These are phyloP conservation scores for Globisporangium nagaii DNA, from an alignment of 352 stramenopile species.

Conservation along the genomic window DNA sequence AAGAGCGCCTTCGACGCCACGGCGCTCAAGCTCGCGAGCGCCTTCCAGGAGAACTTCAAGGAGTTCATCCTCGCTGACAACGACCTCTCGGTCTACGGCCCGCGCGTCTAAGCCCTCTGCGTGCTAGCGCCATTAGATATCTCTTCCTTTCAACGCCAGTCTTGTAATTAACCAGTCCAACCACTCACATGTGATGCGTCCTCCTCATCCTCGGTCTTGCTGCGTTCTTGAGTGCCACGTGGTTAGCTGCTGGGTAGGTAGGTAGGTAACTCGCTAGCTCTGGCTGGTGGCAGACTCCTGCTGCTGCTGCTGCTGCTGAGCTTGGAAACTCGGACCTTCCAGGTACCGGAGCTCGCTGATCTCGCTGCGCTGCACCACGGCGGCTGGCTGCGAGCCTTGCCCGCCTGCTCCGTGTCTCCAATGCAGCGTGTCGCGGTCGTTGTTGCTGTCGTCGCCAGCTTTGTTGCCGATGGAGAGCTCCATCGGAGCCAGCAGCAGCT, in stretches of 20 bases:
- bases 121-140: too few relatives aligned
- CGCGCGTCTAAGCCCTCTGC: too few relatives aligned
- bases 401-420: conserved; percentile 9
- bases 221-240: too few relatives aligned
- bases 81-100: background rate
- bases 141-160: too few relatives aligned
- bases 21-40: conserved; percentile 90
- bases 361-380: conserved; percentile 16
- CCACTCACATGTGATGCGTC: too few relatives aligned
- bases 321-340: conserved; percentile 26
- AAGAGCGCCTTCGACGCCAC: conserved; percentile 89
- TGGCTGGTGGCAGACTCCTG: too few relatives aligned
- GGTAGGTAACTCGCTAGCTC: too few relatives aligned
- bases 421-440: conserved; percentile 1
- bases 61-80: background rate
- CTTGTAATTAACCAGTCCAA: too few relatives aligned
- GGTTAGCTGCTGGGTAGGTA: too few relatives aligned
- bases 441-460: conserved; percentile 8
- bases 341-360: conserved; percentile 52
- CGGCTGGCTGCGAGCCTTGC: background rate
- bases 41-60: conserved; percentile 97
- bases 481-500: conserved; percentile 3
- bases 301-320: background rate
- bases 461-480: background rate
- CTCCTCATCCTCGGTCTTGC: too few relatives aligned